A percentile compares a stretch with the other conserved stretches of the same genome.
phyloP scores from a whole-genome alignment of 2,329 filamentous ascomycete genomes.

The Phialophora verrucosa region DNA sequence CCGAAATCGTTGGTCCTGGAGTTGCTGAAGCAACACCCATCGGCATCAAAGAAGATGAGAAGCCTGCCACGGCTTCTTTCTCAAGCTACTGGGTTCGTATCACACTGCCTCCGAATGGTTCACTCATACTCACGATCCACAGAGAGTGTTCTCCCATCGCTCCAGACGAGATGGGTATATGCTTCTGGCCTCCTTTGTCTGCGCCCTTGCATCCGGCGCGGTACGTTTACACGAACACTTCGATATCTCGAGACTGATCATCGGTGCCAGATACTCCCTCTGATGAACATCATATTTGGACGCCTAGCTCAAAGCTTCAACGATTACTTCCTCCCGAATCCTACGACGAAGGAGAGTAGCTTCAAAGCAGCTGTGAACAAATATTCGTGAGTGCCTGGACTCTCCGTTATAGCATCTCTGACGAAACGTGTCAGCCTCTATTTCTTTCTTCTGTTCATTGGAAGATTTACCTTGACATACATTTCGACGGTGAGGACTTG shows the following conservation, averaged over 20 bases:
- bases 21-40: conserved; percentile 20
- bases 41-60: conserved; percentile 23
- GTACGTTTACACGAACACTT: conserved; percentile 21
- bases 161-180: conserved; percentile 30
- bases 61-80: conserved; percentile 35
- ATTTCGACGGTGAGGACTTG: conserved; percentile 56
- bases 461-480: conserved; percentile 61
- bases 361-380: conserved; percentile 60
- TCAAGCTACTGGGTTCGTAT: conserved; percentile 40
- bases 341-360: conserved; percentile 49
- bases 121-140: conserved; percentile 14
- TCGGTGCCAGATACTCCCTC: conserved; percentile 30
- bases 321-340: conserved; percentile 58
- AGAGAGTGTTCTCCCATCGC: conserved; percentile 41
- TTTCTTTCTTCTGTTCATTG: conserved; percentile 65
- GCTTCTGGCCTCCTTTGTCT: conserved; percentile 34
- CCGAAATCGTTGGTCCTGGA: conserved; percentile 9
- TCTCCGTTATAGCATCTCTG: not conserved
- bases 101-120: not conserved
- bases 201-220: conserved; percentile 36
- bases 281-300: conserved; percentile 67
- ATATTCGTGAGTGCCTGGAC: conserved; percentile 43
- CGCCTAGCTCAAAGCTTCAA: conserved; percentile 62
- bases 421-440: conserved; percentile 43
- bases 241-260: conserved; percentile 2